Percentiles rank a stretch among this genome's conserved stretches.
Conservation (phyloP, 2,329 filamentous ascomycete species). For the Blastomyces parvus region DNA sequence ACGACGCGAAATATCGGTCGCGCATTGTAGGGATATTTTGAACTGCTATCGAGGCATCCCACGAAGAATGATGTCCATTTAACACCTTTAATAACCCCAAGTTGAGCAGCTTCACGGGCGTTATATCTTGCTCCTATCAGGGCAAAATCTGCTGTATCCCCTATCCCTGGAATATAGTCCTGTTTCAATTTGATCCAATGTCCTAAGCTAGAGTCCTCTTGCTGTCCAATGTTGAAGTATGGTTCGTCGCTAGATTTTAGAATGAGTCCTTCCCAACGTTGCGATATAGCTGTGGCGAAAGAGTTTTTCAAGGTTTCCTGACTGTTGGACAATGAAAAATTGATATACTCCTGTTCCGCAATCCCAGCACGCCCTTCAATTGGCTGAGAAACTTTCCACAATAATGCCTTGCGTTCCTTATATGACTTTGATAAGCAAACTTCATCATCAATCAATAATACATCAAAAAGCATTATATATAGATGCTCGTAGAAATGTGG, state of each 20-base stretch:
- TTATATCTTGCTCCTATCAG: slow-evolving; percentile 67
- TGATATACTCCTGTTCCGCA: slow-evolving; percentile 56
- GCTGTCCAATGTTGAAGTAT: slow-evolving; percentile 54
- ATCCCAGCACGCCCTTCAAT: slow-evolving; percentile 57
- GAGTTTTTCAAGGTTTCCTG: slow-evolving; percentile 48
- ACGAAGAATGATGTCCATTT: slow-evolving; percentile 75
- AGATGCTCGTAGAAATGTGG: slow-evolving; percentile 47
- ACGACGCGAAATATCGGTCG: slow-evolving; percentile 58
- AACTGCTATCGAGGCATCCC: slow-evolving; percentile 64
- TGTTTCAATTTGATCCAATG: slow-evolving; percentile 78
- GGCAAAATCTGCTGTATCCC: slow-evolving; percentile 75
- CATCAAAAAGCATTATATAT: slow-evolving; percentile 53
- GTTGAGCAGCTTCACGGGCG: slow-evolving; percentile 49
- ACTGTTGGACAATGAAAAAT: slow-evolving; percentile 50
- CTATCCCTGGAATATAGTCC: slow-evolving; percentile 68
- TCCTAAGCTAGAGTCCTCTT: slow-evolving; percentile 23
- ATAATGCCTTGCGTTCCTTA: slow-evolving; percentile 37
- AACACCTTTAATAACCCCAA: slow-evolving; percentile 43
- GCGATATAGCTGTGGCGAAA: slow-evolving; percentile 58
- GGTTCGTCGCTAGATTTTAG: slow-evolving; percentile 66
- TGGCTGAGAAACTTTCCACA: slow-evolving; percentile 47
- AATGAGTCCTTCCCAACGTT: slow-evolving; percentile 67
- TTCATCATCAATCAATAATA: slow-evolving; percentile 49
- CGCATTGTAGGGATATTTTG: slow-evolving; percentile 42
- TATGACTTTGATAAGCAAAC: slow-evolving; percentile 41